phyloP scores from a whole-genome alignment of 495 filamentous ascomycete species.

The Bathelium albidoporum region DNA sequence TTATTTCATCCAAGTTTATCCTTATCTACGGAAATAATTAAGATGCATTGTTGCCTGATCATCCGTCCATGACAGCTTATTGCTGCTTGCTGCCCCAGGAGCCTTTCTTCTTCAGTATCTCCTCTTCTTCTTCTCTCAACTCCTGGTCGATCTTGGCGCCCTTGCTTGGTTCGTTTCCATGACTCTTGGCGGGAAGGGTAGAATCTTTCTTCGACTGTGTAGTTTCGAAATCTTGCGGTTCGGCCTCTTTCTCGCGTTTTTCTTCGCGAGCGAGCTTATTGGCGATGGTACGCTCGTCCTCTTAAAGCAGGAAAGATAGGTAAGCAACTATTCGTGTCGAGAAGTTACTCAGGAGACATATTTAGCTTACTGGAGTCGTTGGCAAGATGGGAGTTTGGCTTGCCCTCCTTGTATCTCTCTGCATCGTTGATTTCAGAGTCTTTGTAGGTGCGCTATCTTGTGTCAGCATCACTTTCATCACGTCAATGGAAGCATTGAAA shows the following conservation, averaged over 20 bases:
- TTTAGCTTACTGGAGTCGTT: constrained; percentile 57
- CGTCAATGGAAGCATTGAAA: not conserved
- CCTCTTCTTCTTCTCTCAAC: constrained; percentile 35
- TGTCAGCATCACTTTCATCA: not conserved
- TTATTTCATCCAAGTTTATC: no score
- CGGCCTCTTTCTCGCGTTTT: constrained; percentile 36
- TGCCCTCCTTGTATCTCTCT: constrained; percentile 57
- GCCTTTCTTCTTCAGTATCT: constrained; percentile 33
- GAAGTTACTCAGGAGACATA: not conserved
- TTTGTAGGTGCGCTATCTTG: constrained; percentile 46
- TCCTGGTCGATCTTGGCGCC: constrained; percentile 37
- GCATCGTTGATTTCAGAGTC: constrained; percentile 43
- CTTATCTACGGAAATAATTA: not conserved
- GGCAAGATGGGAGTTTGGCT: constrained; percentile 51
- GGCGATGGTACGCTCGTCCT: constrained; percentile 71
- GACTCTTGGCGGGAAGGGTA: constrained; percentile 43
- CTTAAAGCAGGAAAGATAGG: constrained; percentile 31
- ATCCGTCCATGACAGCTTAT: not conserved
- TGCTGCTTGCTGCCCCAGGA: constrained; percentile 35
- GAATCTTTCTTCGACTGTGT: constrained; percentile 52
- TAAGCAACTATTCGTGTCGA: not conserved
- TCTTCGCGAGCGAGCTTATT: constrained; percentile 60
- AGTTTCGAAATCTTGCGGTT: constrained; percentile 42
- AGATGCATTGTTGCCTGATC: not conserved
- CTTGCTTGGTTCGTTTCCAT: constrained; percentile 37